Conservation (phyloP, 345 rosid genomes). For the Noccaea caerulescens region DNA sequence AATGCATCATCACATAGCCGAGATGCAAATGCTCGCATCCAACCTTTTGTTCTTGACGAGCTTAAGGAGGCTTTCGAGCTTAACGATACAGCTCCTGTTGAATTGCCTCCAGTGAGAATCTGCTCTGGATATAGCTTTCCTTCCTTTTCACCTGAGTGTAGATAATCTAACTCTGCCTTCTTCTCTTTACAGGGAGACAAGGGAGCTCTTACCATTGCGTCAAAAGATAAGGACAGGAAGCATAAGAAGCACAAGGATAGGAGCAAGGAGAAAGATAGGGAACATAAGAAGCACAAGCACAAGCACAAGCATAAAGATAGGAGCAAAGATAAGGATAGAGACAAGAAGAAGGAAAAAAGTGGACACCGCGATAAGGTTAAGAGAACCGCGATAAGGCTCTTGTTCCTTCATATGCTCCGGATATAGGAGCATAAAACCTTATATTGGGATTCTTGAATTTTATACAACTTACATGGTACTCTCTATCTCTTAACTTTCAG, state of each 20-base stretch:
- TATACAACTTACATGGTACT: neutral
- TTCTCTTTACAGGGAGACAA: constrained; percentile 61
- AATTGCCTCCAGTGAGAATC: constrained; percentile 63
- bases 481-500: constrained; percentile 50
- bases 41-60: constrained; percentile 69
- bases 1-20: constrained; percentile 45
- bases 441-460: neutral
- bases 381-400: constrained; percentile 24
- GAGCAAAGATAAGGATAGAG: constrained; percentile 78
- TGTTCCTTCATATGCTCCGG: neutral
- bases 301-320: constrained; percentile 85
- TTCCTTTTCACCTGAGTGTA: neutral
- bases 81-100: constrained; percentile 63
- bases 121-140: neutral
- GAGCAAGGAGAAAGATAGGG: constrained; percentile 78
- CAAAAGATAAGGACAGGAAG: constrained; percentile 69
- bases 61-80: constrained; percentile 75
- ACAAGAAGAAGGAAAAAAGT: constrained; percentile 74
- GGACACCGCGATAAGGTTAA: constrained; percentile 82
- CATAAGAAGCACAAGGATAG: constrained; percentile 85
- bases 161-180: neutral
- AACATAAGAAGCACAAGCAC: constrained; percentile 88
- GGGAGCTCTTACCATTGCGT: constrained; percentile 72
- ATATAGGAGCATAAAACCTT: neutral
- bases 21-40: constrained; percentile 54